Evolutionary conservation across 2,329 filamentous ascomycete genomes (phyloP), one percentile per base, ranked within the genome.

Genomic region (Aotearoamyces nothofagi): DNA sequence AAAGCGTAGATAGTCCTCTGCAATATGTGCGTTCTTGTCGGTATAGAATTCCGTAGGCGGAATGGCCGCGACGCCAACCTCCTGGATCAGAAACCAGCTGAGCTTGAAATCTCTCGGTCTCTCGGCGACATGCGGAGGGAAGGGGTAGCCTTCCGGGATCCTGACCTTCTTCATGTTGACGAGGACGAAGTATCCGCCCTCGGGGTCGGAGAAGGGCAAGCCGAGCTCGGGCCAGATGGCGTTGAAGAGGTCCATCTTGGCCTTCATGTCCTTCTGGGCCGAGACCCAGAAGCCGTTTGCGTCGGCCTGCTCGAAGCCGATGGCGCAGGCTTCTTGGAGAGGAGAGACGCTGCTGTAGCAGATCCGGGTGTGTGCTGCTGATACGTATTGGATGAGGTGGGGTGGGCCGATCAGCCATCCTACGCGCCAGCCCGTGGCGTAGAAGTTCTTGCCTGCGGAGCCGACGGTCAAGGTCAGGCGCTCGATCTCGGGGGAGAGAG

Each of bases 1-100:
- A 47, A 93, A 93, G 15, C 86, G 66, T 45, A 94, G 65, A 56
- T 90, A 94, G 43, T 93, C 76, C 60, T 93, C 78, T 0, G 79
- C 86, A 39, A 92, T 69, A 43, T 78, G 70, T 14, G 78, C 70
- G 44, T 92, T 92, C 25, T 54, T 57, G 5, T 82, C 75, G 0
- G 87, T 94, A 52, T 94, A 96, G 54, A 98, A 98, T 54, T 98
- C 90, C 0, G 86, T 93, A 0, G 90, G 90, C 11, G 90, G 90
- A 37, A 98, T 94, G 6, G 87, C 86, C 3, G 90, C 90, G 15
- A 98, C 83, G 7, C 90, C 90, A 12, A 98, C 63, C 59, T 98
- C 87, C 52, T 86, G 86, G 55, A 98, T 98, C 44, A 94, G 57
- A 58, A 96, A 96, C 87, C 87, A 98, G 19, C 75, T 72, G 26